Conservation (phyloP, 23 red algal species). For the Pyropia yezoensis region DNA sequence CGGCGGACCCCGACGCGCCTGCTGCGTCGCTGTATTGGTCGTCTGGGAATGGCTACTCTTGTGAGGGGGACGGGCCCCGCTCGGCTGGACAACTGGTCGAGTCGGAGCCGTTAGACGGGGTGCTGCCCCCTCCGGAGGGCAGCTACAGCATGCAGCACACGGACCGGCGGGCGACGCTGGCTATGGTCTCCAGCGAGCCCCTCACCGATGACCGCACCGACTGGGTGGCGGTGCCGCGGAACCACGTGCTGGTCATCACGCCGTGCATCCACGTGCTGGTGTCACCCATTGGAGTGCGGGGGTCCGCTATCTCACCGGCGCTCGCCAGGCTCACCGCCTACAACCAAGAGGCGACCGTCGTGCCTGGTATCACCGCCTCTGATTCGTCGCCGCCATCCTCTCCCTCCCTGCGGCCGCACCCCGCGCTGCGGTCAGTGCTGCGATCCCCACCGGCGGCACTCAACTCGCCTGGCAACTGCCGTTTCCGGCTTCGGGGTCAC, state of each 20-base stretch:
- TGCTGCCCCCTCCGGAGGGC: slow-evolving; percentile 4
- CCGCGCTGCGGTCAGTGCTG: too few relatives aligned
- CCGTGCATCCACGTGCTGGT: slow-evolving; percentile 52
- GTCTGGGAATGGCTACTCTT: slow-evolving; percentile 42
- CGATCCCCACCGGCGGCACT: too few relatives aligned
- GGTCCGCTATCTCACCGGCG: slow-evolving; percentile 23
- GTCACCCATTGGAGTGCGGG: slow-evolving; percentile 1
- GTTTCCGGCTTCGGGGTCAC: neutral
- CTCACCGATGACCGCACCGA: slow-evolving; percentile 56
- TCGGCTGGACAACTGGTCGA: too few relatives aligned
- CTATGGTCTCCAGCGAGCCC: slow-evolving; percentile 76
- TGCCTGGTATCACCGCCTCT: too few relatives aligned
- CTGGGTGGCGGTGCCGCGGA: slow-evolving; percentile 67
- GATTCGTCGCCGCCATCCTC: too few relatives aligned
- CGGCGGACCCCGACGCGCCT: slow-evolving; percentile 24
- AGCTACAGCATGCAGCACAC: slow-evolving; percentile 60
- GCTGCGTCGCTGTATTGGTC: slow-evolving; percentile 67
- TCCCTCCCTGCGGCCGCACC: too few relatives aligned
- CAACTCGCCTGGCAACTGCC: too few relatives aligned
- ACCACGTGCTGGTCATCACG: slow-evolving; percentile 53
- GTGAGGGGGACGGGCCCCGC: slow-evolving; percentile 20
- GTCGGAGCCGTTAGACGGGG: neutral
- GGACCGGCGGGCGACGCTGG: slow-evolving; percentile 42
- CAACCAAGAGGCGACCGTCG: neutral
- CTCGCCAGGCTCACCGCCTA: slow-evolving; percentile 15